phyloP scores from a whole-genome alignment of 371 early-diverging fungal species.

The Haplosporangium sp. region DNA sequence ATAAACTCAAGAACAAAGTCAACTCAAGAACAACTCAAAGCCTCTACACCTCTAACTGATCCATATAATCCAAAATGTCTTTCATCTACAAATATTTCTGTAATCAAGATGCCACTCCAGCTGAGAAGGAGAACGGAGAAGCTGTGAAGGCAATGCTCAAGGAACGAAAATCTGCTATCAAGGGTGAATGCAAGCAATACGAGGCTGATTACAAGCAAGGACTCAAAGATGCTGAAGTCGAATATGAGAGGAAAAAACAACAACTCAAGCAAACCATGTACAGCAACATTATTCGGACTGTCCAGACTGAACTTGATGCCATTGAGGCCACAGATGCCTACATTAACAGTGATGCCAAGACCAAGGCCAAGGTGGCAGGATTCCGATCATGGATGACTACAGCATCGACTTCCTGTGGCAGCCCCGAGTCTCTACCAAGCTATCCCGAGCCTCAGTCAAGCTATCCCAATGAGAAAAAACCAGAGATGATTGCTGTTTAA shows the following conservation, averaged over 20 bases:
- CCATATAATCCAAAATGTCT: too few relatives aligned
- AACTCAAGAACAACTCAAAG: too few relatives aligned
- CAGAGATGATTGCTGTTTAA: not conserved
- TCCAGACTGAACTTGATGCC: slow-evolving; percentile 25
- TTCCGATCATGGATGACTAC: slow-evolving; percentile 13
- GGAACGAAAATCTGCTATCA: slow-evolving; percentile 23
- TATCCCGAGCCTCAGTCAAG: not conserved
- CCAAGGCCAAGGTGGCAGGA: slow-evolving; percentile 22
- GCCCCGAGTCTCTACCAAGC: not conserved
- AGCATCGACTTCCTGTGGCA: not conserved
- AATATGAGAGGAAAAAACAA: slow-evolving; percentile 22
- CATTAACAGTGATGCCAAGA: slow-evolving; percentile 28
- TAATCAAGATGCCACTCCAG: slow-evolving; percentile 9
- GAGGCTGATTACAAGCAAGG: slow-evolving; percentile 27
- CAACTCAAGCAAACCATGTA: slow-evolving; percentile 28
- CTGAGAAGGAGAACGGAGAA: slow-evolving; percentile 31
- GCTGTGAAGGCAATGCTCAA: slow-evolving; percentile 39
- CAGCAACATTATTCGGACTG: slow-evolving; percentile 1
- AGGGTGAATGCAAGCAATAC: slow-evolving; percentile 24
- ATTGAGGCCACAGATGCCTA: slow-evolving; percentile 17
- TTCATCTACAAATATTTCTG: slow-evolving; percentile 29
- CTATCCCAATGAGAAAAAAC: not conserved
- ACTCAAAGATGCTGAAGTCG: slow-evolving; percentile 26
- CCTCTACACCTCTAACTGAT: too few relatives aligned
- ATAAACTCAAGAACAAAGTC: too few relatives aligned